phyloP scores from a whole-genome alignment of 129 eudicot genomes.

The Ambrosia artemisiifolia region DNA sequence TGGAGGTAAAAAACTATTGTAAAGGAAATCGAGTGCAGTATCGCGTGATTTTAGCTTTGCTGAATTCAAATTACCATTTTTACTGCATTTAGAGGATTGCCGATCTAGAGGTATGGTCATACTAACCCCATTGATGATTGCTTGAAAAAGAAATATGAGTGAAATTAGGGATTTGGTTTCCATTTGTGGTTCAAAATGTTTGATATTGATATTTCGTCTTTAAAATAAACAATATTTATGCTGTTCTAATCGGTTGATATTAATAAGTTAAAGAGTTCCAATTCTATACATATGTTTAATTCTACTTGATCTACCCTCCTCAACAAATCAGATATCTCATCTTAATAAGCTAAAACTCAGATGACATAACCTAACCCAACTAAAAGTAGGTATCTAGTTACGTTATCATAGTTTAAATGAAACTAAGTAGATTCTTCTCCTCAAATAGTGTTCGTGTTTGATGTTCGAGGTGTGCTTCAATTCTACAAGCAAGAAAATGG shows the following conservation, averaged over 20 bases:
- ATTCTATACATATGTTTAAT: neutral
- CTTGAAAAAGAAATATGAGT: neutral
- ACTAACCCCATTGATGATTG: neutral
- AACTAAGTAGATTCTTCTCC: too few relatives aligned
- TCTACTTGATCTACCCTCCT: neutral
- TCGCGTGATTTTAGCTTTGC: neutral
- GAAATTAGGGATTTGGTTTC: neutral
- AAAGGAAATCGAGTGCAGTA: neutral
- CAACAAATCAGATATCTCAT: slow-evolving; percentile 5
- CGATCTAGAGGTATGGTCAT: neutral
- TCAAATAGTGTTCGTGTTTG: too few relatives aligned
- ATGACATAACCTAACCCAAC: too few relatives aligned
- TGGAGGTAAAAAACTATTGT: neutral
- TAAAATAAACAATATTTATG: too few relatives aligned
- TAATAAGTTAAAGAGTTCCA: neutral
- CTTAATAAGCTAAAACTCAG: too few relatives aligned
- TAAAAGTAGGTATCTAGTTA: too few relatives aligned
- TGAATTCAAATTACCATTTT: neutral
- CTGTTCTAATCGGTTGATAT: neutral
- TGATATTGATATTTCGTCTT: neutral
- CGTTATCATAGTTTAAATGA: too few relatives aligned
- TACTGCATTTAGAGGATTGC: neutral
- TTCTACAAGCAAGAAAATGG: too few relatives aligned
- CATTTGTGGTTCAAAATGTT: neutral
- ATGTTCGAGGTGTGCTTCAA: too few relatives aligned